Conservation (phyloP, 2,329 filamentous ascomycete genomes). For the Aspergillus intermedius region DNA sequence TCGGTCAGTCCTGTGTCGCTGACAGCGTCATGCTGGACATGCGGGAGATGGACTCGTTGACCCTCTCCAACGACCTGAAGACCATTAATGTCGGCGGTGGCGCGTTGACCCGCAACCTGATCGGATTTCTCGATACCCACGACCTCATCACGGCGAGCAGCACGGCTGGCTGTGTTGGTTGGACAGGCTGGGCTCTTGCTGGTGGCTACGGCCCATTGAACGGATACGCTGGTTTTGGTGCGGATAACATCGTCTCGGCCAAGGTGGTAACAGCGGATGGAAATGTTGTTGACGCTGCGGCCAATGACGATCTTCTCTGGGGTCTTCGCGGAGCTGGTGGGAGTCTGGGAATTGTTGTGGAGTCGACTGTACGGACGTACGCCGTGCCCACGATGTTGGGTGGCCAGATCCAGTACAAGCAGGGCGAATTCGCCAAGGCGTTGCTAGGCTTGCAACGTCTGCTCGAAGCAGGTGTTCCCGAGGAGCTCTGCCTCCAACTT, state of each 20-base stretch:
- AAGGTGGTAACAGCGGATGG: background rate
- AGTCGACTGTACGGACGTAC: background rate
- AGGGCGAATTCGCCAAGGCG: background rate
- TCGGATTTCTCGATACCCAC: background rate
- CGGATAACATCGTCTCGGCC: background rate
- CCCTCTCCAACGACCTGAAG: background rate
- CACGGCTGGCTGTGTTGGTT: background rate
- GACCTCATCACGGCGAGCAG: background rate
- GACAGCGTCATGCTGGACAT: constrained; percentile 11
- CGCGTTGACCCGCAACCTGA: background rate
- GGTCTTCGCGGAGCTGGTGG: background rate
- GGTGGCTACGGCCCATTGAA: background rate
- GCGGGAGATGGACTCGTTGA: constrained; percentile 5
- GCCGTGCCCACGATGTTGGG: background rate
- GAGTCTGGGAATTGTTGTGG: background rate
- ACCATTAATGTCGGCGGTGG: background rate
- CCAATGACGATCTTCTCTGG: background rate
- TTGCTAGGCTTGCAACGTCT: background rate
- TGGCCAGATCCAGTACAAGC: background rate
- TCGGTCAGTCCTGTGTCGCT: constrained; percentile 6
- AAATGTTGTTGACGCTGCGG: background rate
- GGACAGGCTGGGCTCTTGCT: background rate
- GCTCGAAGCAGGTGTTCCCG: background rate
- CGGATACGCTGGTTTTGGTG: background rate
- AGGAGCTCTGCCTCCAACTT: background rate